A percentile compares a stretch with the other conserved stretches of the same genome.
These are phyloP conservation scores for Vigna unguiculata DNA, from an alignment of 306 rosid genomes.

Conservation along the genomic window DNA sequence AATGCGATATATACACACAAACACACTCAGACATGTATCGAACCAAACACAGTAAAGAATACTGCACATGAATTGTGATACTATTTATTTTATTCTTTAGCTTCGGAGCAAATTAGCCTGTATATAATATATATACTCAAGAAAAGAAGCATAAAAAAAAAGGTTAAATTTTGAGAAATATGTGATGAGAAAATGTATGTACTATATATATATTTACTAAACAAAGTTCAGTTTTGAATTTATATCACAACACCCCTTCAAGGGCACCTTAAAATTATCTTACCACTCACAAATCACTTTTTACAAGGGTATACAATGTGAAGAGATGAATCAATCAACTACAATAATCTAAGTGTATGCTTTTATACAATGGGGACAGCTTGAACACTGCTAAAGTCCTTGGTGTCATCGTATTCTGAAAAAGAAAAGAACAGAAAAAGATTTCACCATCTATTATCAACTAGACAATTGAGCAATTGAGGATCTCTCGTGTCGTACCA, in stretches of 20 bases:
- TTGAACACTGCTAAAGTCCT: conserved; percentile 38
- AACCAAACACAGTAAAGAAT: not conserved
- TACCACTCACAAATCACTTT: conserved; percentile 34
- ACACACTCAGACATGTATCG: not conserved
- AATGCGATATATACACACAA: no score
- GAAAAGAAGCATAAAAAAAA: conserved; percentile 13
- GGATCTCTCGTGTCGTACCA: conserved; percentile 9
- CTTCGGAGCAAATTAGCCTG: not conserved
- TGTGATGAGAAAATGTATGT: conserved; percentile 1
- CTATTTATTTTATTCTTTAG: conserved; percentile 25
- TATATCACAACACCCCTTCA: conserved; percentile 7
- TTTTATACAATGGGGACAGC: conserved; percentile 46
- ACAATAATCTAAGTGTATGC: conserved; percentile 40
- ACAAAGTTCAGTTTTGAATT: conserved; percentile 35
- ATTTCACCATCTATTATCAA: conserved; percentile 20
- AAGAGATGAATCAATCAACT: conserved; percentile 44
- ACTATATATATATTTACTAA: not conserved
- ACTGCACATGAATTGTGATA: not conserved
- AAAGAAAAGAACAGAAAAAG: not conserved
- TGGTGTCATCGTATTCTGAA: conserved; percentile 38
- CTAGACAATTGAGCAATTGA: not conserved
- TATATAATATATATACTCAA: not conserved
- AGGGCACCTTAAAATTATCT: conserved; percentile 11
- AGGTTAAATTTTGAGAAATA: not conserved
- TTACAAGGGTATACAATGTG: conserved; percentile 34